Evolutionary conservation across 306 rosid genomes (phyloP), one percentile per base, ranked within the genome.

Genomic region (Neltuma alba): DNA sequence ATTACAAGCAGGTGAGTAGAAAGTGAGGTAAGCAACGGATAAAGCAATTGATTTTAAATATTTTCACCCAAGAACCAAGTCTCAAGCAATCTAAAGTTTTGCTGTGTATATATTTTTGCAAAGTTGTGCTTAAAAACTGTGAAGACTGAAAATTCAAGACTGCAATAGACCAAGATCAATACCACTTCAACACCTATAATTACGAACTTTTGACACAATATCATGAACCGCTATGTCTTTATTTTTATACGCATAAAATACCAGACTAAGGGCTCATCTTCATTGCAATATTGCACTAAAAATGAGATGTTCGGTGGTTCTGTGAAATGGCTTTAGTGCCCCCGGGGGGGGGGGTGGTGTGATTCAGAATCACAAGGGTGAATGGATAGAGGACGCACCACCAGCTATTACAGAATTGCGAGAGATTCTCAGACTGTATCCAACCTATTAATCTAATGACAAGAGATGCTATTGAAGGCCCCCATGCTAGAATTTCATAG

Each of bases 1-100:
- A 70, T 54, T 6, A 82, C 72, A 82, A 66, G 73, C 8, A 75
- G 21, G 50, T 47, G 52, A 85, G 71, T 20, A 47, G 44, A 77
- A 31, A 62, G 21, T 10, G 15, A 67, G 61, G 33, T 57, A 52
- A 70, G 71, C 63, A 77, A 64, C 42, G 77, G 75, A 68, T 8
- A 36, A 77, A 42, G 54, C 66, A 64, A 54, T 21, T 33, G 72
- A 77, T 69, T 63, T 40, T 58, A 71, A 50, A 71, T 55, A 72
- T 70, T 25, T 64, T 52, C 23, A 77, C 18, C 42, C 30, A 78
- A 68, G 54, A 66, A 75, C 44, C 45, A 74, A 75, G 47, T 78
- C 80, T 42, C 72, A 36, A 80, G 65, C 44, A 76, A 70, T 80
- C 23, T 31, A 2, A 69, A 28, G 76, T 57, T 57, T 57, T 3